Percentiles rank a stretch among this genome's conserved stretches.
Evolutionary conservation across 768 basidiomycete genomes (phyloP).

Genomic region (Agaricus blazei): DNA sequence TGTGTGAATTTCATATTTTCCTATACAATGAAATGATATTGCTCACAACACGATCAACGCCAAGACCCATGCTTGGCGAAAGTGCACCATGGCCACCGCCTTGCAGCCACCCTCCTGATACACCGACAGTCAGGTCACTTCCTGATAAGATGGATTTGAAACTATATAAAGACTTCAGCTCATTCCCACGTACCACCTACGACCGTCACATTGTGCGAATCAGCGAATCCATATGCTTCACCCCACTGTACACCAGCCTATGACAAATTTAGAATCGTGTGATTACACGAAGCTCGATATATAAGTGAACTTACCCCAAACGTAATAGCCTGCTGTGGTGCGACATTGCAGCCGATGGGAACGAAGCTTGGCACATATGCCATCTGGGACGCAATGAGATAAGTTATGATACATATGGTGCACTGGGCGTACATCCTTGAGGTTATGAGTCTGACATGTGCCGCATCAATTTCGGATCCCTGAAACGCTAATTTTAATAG

Average conservation of each 20-base stretch:
- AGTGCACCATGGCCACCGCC: constrained; percentile 42
- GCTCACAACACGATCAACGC: constrained; percentile 40
- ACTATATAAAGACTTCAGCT: background rate
- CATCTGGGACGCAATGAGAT: constrained; percentile 20
- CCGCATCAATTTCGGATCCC: background rate
- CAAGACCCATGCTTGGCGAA: constrained; percentile 40
- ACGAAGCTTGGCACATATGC: constrained; percentile 27
- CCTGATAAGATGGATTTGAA: constrained; percentile 2
- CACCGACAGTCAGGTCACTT: constrained; percentile 35
- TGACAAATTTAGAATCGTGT: background rate
- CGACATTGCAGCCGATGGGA: constrained; percentile 26
- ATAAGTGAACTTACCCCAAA: constrained; percentile 26
- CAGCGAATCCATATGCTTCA: constrained; percentile 39
- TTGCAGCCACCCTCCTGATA: constrained; percentile 37
- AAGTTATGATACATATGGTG: background rate
- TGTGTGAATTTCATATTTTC: background rate
- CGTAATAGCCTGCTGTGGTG: constrained; percentile 24
- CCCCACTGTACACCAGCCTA: constrained; percentile 43
- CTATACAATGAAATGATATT: background rate
- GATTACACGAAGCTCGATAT: background rate
- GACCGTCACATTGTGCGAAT: constrained; percentile 36
- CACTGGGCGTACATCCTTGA: constrained; percentile 26
- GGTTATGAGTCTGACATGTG: constrained; percentile 30
- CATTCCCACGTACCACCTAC: constrained; percentile 30
- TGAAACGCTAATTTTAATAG: background rate